phyloP scores from a whole-genome alignment of 2,329 filamentous ascomycete genomes.

The Alternaria dauci region DNA sequence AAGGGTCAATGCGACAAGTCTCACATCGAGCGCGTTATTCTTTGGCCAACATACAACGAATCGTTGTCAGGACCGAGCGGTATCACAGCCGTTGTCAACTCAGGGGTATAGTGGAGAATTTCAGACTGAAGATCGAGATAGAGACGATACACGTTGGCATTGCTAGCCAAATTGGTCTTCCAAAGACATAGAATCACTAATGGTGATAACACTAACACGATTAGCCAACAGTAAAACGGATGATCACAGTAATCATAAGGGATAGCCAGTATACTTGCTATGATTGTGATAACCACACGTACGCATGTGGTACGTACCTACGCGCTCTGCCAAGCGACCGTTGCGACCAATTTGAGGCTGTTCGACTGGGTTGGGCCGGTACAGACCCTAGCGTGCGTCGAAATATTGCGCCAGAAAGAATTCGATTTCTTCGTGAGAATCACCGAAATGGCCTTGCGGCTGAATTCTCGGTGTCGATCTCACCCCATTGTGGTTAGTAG shows the following conservation, averaged over 20 bases:
- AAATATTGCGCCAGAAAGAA: neutral
- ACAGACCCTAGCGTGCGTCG: neutral
- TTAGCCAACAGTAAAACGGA: neutral
- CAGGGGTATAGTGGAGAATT: neutral
- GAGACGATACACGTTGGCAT: neutral
- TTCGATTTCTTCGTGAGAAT: neutral
- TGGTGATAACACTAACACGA: neutral
- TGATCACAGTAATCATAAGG: neutral
- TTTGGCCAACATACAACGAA: neutral
- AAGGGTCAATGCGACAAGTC: neutral
- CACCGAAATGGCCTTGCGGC: neutral
- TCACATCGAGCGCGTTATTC: neutral
- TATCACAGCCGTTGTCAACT: neutral
- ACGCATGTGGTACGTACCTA: neutral
- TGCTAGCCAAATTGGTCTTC: neutral
- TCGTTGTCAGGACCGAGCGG: neutral
- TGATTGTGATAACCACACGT: neutral
- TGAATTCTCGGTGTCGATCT: constrained; percentile 1
- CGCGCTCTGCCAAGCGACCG: neutral
- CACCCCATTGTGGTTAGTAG: neutral
- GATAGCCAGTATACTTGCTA: neutral
- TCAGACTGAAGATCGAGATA: neutral
- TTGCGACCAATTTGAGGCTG: neutral
- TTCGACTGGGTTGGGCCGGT: neutral
- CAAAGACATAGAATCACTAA: neutral